Conservation (phyloP, 495 filamentous ascomycete genomes). For the Chlorociboria aeruginascens region DNA sequence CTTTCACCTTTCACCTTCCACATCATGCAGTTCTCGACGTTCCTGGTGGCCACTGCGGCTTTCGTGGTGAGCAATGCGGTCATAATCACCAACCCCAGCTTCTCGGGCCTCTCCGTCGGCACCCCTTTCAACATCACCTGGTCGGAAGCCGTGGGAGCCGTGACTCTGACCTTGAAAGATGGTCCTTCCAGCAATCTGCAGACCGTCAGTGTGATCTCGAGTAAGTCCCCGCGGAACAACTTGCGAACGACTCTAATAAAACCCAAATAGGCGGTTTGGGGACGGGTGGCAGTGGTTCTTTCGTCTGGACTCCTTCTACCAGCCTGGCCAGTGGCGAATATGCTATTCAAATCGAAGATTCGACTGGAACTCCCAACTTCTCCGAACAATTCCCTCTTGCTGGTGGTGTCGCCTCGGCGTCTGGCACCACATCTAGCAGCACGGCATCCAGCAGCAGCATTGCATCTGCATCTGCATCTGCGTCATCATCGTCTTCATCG, state of each 20-base stretch:
- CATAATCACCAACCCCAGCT: conserved; percentile 38
- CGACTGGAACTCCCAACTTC: conserved; percentile 37
- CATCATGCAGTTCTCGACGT: conserved; percentile 5
- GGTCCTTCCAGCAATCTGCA: conserved; percentile 30
- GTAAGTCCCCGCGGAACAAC: conserved; percentile 26
- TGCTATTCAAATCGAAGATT: conserved; percentile 44
- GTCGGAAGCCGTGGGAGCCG: conserved; percentile 38
- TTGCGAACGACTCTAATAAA: neutral
- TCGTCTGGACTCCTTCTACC: conserved; percentile 37
- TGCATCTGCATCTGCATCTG: neutral
- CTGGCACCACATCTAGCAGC: neutral
- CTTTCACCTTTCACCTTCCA: neutral
- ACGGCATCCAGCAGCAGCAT: neutral
- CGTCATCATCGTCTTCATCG: neutral
- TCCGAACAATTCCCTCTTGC: conserved; percentile 42
- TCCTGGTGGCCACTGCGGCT: neutral
- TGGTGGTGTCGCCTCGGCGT: conserved; percentile 15
- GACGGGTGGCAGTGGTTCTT: conserved; percentile 27
- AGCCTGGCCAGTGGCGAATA: conserved; percentile 37
- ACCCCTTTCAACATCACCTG: conserved; percentile 39
- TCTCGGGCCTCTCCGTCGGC: conserved; percentile 36
- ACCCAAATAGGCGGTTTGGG: neutral
- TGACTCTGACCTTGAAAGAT: conserved; percentile 39
- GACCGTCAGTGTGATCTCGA: conserved; percentile 36
- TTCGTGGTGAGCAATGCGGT: conserved; percentile 21